Evolutionary conservation across 257 asterid genomes (phyloP).

Genomic region (Salvia miltiorrhiza): DNA sequence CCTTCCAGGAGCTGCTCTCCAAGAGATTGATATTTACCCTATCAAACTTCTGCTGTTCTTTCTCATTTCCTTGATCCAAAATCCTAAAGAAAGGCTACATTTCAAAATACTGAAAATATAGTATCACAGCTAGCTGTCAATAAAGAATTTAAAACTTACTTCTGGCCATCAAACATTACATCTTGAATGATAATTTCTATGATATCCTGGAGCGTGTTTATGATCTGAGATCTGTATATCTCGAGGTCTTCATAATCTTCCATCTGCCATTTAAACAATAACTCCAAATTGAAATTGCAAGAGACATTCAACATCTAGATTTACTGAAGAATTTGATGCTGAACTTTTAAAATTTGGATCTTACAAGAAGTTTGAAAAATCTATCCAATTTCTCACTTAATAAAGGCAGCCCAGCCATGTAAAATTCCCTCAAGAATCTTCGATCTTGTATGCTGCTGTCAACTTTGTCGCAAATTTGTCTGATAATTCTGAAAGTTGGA

Average conservation of each 20-base stretch:
- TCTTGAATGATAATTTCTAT: conserved; percentile 83
- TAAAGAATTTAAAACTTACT: conserved; percentile 43
- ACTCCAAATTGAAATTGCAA: conserved; percentile 14
- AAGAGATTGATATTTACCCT: conserved; percentile 47
- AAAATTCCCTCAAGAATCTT: conserved; percentile 59
- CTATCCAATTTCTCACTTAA: conserved; percentile 77
- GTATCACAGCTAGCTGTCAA: conserved; percentile 8
- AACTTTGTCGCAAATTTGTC: conserved; percentile 52
- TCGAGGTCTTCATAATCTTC: conserved; percentile 47
- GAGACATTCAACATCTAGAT: conserved; percentile 6
- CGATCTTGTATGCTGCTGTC: conserved; percentile 47
- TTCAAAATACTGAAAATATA: conserved; percentile 24
- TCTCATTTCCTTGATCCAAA: conserved; percentile 44
- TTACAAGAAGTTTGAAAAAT: conserved; percentile 68
- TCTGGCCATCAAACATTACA: conserved; percentile 69
- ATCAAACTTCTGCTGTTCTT: conserved; percentile 77
- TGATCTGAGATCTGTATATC: conserved; percentile 47
- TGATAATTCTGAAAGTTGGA: conserved; percentile 51
- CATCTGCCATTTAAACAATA: conserved; percentile 40
- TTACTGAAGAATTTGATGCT: conserved; percentile 5
- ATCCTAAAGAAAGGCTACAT: conserved; percentile 40
- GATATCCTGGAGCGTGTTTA: conserved; percentile 89
- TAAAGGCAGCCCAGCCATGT: conserved; percentile 70
- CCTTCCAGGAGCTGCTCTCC: conserved; percentile 63
- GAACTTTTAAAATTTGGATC: conserved; percentile 21